Percentiles rank a stretch among this genome's conserved stretches.
Conservation (phyloP, 1,284 basidiomycete species). For the Ganoderma resinaceum region DNA sequence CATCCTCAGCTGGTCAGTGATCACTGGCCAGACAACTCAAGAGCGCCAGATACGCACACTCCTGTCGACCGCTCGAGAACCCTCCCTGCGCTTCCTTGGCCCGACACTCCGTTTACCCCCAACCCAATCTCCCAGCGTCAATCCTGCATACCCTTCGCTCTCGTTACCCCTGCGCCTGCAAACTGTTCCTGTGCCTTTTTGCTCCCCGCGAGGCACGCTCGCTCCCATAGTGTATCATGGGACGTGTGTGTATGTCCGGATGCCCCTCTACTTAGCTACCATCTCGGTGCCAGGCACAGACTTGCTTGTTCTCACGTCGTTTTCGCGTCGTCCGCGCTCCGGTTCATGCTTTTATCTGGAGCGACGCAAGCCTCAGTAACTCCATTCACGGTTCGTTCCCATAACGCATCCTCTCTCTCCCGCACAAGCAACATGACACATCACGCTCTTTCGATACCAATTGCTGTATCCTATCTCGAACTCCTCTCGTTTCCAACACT, state of each 20-base stretch:
- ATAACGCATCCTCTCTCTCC: background rate
- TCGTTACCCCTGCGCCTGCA: constrained; percentile 18
- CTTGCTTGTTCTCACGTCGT: background rate
- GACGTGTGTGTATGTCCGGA: background rate
- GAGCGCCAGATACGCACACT: constrained; percentile 1
- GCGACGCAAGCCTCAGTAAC: background rate
- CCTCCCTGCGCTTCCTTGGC: constrained; percentile 4
- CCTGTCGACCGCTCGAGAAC: background rate
- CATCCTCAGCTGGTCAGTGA: background rate
- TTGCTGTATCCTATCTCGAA: constrained; percentile 1
- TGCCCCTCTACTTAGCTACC: background rate
- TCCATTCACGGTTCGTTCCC: background rate
- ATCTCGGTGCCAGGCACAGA: background rate
- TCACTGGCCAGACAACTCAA: background rate
- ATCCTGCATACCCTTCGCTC: constrained; percentile 1
- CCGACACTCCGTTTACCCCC: constrained; percentile 5
- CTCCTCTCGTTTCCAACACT: background rate
- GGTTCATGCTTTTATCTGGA: background rate
- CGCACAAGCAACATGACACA: background rate
- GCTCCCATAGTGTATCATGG: background rate
- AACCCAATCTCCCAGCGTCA: background rate
- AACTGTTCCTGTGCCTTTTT: constrained; percentile 17
- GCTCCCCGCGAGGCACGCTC: background rate
- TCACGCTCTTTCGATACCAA: background rate
- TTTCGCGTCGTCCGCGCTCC: background rate